Evolutionary conservation across 768 basidiomycete genomes (phyloP), one percentile per base, ranked within the genome.

Genomic region (Boletus sensibilis): DNA sequence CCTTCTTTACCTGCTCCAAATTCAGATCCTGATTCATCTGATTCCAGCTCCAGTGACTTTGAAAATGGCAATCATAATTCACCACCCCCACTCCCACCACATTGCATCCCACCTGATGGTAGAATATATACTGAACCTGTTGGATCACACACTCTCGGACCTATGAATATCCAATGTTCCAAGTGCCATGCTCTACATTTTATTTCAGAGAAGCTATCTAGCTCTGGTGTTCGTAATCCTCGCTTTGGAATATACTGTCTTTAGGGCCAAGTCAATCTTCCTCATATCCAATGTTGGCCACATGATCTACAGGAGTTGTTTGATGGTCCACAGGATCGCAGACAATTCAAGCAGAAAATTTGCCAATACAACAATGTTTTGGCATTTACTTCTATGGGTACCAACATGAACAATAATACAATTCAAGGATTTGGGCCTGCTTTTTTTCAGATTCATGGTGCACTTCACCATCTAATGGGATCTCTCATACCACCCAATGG

Each of bases 381-480:
- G 25, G 25, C 25, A 25, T 25, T 25, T 25, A 25, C 25, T 5
- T 25, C 25, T 25, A 25, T 25, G 2, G 25, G 25, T 5, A 25
- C 25, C 5, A 5, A 25, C 25, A 25, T 25, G 25, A 5, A 25
- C 2, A 25, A 25, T 25, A 5, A 2, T 25, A 5, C 25, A 3
- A 25, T 27, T 27, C 25, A 27, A 27, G 25, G 25, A 3, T 27
- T 6, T 27, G 25, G 25, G 7, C 25, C 25, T 4, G 25, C 25
- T 4, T 27, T 6, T 4, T 27, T 27, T 27, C 25, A 27, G 3
- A 27, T 27, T 27, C 25, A 27, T 60, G 75, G 72, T 0, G 64
- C 73, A 39, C 73, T 80, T 0, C 65, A 62, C 43, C 77, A 82
- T 58, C 46, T 48, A 0, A 66, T 71, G 10, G 78, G 76, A 0